Base-by-base conservation (phyloP, 2,329 filamentous ascomycete genomes). In the Raffaelea deltoideospora region DNA sequence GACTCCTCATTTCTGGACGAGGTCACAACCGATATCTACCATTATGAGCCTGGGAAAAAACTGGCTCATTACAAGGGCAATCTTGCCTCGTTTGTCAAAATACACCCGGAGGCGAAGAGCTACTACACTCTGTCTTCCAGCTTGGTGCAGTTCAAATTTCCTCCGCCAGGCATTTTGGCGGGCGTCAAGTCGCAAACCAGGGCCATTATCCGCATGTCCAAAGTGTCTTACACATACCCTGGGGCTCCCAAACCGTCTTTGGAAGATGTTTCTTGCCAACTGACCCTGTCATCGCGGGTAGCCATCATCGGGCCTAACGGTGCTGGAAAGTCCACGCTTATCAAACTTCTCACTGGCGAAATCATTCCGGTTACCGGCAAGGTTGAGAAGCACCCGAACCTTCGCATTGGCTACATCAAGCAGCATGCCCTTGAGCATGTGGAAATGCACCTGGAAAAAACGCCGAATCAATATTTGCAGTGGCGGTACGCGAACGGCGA, bases 321-420 rank as follows among this genome's bases (percentile, higher is more conserved):
- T 71, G 90, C 90, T 30, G 90, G 90, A 55, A 98, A 98, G 63
- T 95, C 88, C 11, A 98, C 90, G 0, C 75, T 98, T 43, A 95
- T 98, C 65, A 98, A 98, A 67, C 69, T 98, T 41, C 69, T 98
- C 40, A 98, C 90, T 10, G 90, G 88, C 48, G 90, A 96, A 58
- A 75, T 78, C 17, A 79, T 95, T 46, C 90, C 84, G 14, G 80
- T 80, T 43, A 60, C 61, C 17, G 90, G 90, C 44, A 84, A 77
- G 55, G 90, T 98, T 19, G 87, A 96, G 68, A 96, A 96, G 68
- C 90, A 98, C 58, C 90, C 90, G 47, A 98, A 98, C 58, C 64
- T 98, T 53, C 87, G 90, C 69, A 95, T 98, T 50, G 90, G 90
- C 37, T 98, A 98, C 67, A 96, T 98, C 66, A 96, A 96, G 67